Evolutionary conservation across 257 asterid species (phyloP).

Genomic region (Galeopsis tetrahit): DNA sequence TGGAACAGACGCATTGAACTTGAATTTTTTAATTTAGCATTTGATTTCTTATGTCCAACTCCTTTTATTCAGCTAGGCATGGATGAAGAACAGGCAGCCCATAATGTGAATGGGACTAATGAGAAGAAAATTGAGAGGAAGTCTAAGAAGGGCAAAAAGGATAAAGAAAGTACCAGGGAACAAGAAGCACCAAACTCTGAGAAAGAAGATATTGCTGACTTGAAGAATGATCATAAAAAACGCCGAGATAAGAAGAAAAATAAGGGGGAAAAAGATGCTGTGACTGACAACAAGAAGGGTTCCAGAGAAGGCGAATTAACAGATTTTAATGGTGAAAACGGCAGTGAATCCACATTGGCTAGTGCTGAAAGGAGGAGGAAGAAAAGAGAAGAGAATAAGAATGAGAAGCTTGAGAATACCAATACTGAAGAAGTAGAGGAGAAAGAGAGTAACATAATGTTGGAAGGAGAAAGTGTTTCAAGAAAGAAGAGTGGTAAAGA

Average conservation of each 20-base stretch:
- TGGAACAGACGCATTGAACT: background rate
- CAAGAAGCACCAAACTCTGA: slow-evolving; percentile 29
- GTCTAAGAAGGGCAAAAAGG: slow-evolving; percentile 12
- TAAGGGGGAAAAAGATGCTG: slow-evolving; percentile 24
- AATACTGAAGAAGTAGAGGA: slow-evolving; percentile 18
- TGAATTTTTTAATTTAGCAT: background rate
- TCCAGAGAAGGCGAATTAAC: slow-evolving; percentile 13
- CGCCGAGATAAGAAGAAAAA: background rate
- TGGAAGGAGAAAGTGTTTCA: slow-evolving; percentile 22
- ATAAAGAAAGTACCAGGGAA: background rate
- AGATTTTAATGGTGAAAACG: slow-evolving; percentile 19
- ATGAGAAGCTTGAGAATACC: slow-evolving; percentile 3
- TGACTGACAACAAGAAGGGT: slow-evolving; percentile 15
- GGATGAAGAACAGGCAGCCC: slow-evolving; percentile 25
- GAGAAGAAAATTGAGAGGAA: slow-evolving; percentile 29
- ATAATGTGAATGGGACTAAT: slow-evolving; percentile 8
- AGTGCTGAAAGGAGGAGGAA: background rate
- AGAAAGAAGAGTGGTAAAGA: slow-evolving; percentile 10
- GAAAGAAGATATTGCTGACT: slow-evolving; percentile 29
- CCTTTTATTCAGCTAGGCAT: slow-evolving; percentile 20
- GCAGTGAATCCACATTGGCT: slow-evolving; percentile 6
- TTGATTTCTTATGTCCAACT: background rate
- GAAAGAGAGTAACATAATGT: slow-evolving; percentile 1
- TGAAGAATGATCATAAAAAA: slow-evolving; percentile 15
- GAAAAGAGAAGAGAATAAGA: slow-evolving; percentile 4